phyloP scores from a whole-genome alignment of 257 asterid genomes.

The Fraxinus quadrangulata region DNA sequence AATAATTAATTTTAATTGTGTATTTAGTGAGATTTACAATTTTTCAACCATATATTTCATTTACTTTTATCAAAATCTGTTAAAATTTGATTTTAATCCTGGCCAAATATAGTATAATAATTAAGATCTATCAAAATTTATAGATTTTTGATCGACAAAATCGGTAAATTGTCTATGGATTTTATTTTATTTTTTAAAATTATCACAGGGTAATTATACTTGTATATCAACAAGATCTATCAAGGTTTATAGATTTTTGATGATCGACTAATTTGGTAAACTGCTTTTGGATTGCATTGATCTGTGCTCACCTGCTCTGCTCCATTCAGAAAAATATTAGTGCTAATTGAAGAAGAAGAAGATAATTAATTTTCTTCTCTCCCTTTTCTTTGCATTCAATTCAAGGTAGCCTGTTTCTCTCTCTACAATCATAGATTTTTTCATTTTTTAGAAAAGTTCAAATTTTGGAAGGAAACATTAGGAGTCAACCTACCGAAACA shows the following conservation, averaged over 20 bases:
- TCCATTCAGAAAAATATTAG: no score
- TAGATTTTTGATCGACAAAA: no score
- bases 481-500: conserved; percentile 33
- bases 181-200: no score
- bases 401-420: conserved; percentile 24
- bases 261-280: neutral
- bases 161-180: neutral
- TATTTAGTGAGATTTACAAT: no score
- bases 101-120: no score
- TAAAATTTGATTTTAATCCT: no score
- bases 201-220: no score
- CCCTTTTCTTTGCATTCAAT: conserved; percentile 12
- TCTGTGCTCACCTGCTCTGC: neutral
- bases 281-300: no score
- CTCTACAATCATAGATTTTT: neutral
- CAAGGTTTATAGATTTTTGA: neutral
- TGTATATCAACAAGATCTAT: neutral
- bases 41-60: no score
- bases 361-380: conserved; percentile 5
- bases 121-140: no score
- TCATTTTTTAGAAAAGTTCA: neutral
- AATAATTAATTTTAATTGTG: no score
- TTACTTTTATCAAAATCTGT: no score
- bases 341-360: neutral
- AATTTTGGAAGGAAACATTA: neutral